A percentile compares a stretch with the other conserved stretches of the same genome.
phyloP scores from a whole-genome alignment of 2,329 filamentous ascomycete species.

The Monosporascus cannonballus region DNA sequence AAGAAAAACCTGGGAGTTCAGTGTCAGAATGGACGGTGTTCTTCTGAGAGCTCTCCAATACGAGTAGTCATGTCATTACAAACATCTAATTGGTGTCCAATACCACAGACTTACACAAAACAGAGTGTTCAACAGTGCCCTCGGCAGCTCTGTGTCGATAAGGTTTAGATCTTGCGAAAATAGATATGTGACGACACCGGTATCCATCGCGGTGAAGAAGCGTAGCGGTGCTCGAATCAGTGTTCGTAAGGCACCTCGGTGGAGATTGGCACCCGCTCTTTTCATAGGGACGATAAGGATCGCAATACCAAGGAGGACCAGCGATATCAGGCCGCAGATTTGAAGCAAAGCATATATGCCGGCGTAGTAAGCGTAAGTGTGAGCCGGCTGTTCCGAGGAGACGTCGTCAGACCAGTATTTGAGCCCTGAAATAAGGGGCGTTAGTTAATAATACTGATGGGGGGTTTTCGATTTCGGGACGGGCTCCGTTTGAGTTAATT shows the following conservation, averaged over 20 bases:
- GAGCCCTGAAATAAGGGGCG: constrained; percentile 6
- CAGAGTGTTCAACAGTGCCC: constrained; percentile 24
- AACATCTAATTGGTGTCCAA: background rate
- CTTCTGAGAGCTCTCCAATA: background rate
- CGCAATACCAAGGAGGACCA: constrained; percentile 9
- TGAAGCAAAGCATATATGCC: constrained; percentile 19
- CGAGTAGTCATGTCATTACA: background rate
- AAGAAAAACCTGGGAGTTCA: constrained; percentile 1
- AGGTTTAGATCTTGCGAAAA: constrained; percentile 42
- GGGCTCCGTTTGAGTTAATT: background rate
- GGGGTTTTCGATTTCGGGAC: background rate
- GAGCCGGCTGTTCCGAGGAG: constrained; percentile 4
- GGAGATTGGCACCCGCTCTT: constrained; percentile 11
- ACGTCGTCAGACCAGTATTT: constrained; percentile 17
- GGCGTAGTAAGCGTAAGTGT: constrained; percentile 17
- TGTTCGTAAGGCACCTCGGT: constrained; percentile 18
- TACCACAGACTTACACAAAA: constrained; percentile 25
- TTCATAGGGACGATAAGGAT: constrained; percentile 10
- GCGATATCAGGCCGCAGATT: constrained; percentile 7
- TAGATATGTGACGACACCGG: constrained; percentile 34
- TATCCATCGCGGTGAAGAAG: constrained; percentile 37
- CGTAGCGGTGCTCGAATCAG: constrained; percentile 34
- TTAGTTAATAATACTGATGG: background rate
- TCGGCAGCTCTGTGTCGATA: constrained; percentile 34
- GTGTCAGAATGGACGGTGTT: background rate